Evolutionary conservation across 108 stramenopile species (phyloP).

Genomic region (Licmophora abbreviata): DNA sequence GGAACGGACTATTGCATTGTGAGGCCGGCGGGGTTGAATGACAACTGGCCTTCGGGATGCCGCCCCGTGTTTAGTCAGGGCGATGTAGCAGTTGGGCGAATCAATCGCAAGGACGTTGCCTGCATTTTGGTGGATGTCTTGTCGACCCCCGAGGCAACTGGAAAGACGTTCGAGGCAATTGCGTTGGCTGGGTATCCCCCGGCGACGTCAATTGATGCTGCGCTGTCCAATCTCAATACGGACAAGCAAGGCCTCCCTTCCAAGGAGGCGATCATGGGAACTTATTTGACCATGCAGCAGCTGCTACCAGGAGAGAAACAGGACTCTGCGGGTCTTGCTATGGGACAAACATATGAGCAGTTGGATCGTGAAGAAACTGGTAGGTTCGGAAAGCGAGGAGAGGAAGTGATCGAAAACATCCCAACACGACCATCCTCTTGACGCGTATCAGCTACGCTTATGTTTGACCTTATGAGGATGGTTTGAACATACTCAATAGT

Average conservation of each 20-base stretch:
- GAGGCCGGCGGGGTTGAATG: slow-evolving; percentile 85
- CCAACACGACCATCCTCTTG: too few species aligned
- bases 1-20: slow-evolving; percentile 85
- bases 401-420: slow-evolving; percentile 41
- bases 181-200: slow-evolving; percentile 76
- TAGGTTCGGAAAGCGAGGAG: slow-evolving; percentile 62
- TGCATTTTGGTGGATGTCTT: slow-evolving; percentile 59
- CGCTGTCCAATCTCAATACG: slow-evolving; percentile 27
- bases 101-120: slow-evolving; percentile 86
- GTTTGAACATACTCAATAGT: too few species aligned
- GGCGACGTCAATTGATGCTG: slow-evolving; percentile 24
- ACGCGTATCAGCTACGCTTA: too few species aligned
- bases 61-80: slow-evolving; percentile 84
- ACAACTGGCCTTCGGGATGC: slow-evolving; percentile 73
- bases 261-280: slow-evolving; percentile 39
- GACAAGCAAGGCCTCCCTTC: slow-evolving; percentile 30
- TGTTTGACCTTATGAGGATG: too few species aligned
- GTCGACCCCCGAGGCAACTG: slow-evolving; percentile 57
- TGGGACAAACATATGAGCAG: slow-evolving; percentile 87
- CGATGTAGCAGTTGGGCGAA: slow-evolving; percentile 85
- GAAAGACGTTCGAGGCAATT: slow-evolving; percentile 88
- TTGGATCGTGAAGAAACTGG: slow-evolving; percentile 66
- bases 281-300: slow-evolving; percentile 67
- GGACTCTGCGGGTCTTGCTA: slow-evolving; percentile 62
- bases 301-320: slow-evolving; percentile 83